These are phyloP conservation scores for Pleurotus eryngii DNA, from an alignment of 768 basidiomycete genomes.

Conservation along the genomic window DNA sequence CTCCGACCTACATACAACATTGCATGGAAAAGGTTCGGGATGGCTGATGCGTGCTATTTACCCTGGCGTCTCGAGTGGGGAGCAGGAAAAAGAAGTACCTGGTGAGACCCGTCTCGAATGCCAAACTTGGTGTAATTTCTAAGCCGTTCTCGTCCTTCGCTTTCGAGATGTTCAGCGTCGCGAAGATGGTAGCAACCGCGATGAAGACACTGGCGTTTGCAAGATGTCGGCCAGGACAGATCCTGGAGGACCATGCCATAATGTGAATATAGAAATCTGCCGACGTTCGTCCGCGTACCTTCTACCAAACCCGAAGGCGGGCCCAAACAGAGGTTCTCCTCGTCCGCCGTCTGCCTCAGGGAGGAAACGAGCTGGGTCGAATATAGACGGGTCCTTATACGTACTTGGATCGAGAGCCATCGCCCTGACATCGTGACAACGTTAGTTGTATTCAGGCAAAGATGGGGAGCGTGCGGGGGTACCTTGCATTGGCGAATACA, in stretches of 20 bases:
- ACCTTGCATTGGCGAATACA: slow-evolving; percentile 5
- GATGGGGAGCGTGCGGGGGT: not conserved
- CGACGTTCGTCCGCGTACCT: not conserved
- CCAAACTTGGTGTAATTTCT: slow-evolving; percentile 35
- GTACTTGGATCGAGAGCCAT: not conserved
- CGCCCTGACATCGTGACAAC: not conserved
- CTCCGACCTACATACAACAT: slow-evolving; percentile 9
- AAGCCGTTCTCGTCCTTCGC: slow-evolving; percentile 31
- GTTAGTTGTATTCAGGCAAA: no score
- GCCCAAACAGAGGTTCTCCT: not conserved
- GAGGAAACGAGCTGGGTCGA: not conserved
- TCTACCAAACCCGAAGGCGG: slow-evolving; percentile 6
- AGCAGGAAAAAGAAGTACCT: no score
- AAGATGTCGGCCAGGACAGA: slow-evolving; percentile 47
- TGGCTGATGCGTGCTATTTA: slow-evolving; percentile 4
- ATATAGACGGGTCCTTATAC: not conserved
- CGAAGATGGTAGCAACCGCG: slow-evolving; percentile 40
- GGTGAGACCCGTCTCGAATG: slow-evolving; percentile 40
- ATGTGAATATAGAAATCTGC: not conserved
- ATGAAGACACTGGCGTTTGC: slow-evolving; percentile 47
- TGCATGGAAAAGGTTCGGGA: slow-evolving; percentile 10
- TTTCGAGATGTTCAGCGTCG: slow-evolving; percentile 41
- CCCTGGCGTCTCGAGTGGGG: not conserved
- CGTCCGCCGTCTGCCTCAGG: not conserved
- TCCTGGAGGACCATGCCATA: slow-evolving; percentile 25